Base-by-base conservation (phyloP, 2,329 filamentous ascomycete genomes). In the Blumeriella jaapii region DNA sequence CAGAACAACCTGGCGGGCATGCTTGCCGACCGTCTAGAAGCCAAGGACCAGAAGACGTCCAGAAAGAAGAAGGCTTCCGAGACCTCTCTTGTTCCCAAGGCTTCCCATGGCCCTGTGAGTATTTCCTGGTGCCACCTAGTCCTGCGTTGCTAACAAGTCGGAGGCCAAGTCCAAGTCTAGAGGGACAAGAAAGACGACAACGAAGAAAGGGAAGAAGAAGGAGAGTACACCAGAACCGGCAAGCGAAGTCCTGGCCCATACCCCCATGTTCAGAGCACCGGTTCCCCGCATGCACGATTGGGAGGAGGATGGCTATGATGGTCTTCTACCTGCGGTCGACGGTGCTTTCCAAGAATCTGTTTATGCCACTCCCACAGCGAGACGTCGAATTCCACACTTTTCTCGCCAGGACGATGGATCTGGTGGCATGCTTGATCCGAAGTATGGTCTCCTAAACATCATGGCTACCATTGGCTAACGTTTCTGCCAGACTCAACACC, bases 11-110 rank as follows among this genome's bases (percentile, higher is more conserved):
- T 95, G 37, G 75, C 82, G 42, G 65, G 66, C 31, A 63, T 93
- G 38, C 73, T 95, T 48, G 76, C 82, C 3, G 79, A 89, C 41
- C 72, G 89, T 15, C 75, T 93, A 66, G 71, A 68, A 31, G 69
- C 77, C 39, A 93, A 91, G 56, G 78, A 86, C 51, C 66, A 69
- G 52, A 85, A 77, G 55, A 73, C 73, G 48, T 57, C 62, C 34
- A 48, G 50, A 29, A 51, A 42, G 31, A 45, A 32, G 28, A 36
- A 20, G 34, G 22, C 16, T 18, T 35, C 36, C 11, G 38, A 22
- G n/a, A n/a, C n/a, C n/a, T n/a, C n/a, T n/a, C n/a, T n/a, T 27
- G 22, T 2, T 34, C 28, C 31, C 19, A 14, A 32, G n/a, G 11
- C 30, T 19, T 34, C 32, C 12, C 29, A 13, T 14, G 6, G 22